Evolutionary conservation across 202 grass and related monocot species (phyloP).

Genomic region (Miscanthus sacchariflorus): DNA sequence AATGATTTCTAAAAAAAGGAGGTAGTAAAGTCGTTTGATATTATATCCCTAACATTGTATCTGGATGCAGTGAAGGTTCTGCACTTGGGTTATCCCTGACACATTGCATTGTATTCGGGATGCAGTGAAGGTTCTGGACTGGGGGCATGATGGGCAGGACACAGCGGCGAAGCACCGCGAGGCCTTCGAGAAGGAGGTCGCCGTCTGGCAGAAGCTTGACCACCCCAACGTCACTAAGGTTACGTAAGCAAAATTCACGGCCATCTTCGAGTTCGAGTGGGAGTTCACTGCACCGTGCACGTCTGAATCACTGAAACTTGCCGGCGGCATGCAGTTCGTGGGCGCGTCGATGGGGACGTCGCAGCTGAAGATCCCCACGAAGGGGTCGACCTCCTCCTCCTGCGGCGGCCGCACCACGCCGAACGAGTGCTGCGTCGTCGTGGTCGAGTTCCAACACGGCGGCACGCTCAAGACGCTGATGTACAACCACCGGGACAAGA

Average conservation of each 20-base stretch:
- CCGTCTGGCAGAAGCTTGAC: conserved; percentile 82
- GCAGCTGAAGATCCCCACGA: conserved; percentile 76
- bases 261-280: neutral
- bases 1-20: too few species aligned
- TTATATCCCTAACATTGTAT: neutral
- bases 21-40: too few species aligned
- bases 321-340: conserved; percentile 59
- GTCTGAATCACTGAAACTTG: neutral
- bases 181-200: conserved; percentile 88
- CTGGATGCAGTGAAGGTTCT: too few species aligned
- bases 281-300: neutral
- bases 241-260: neutral
- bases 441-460: conserved; percentile 78
- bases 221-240: conserved; percentile 92
- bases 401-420: neutral
- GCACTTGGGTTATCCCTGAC: neutral
- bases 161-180: conserved; percentile 59
- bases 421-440: conserved; percentile 72
- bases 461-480: conserved; percentile 81
- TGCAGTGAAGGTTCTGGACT: conserved; percentile 93
- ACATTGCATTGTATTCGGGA: neutral
- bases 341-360: conserved; percentile 85
- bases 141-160: conserved; percentile 65
- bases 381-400: conserved; percentile 7
- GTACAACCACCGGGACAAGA: conserved; percentile 69